Percentiles rank a stretch among this genome's conserved stretches.
Conservation (phyloP, 1,284 basidiomycete genomes). For the Leccinum griseonigrum region DNA sequence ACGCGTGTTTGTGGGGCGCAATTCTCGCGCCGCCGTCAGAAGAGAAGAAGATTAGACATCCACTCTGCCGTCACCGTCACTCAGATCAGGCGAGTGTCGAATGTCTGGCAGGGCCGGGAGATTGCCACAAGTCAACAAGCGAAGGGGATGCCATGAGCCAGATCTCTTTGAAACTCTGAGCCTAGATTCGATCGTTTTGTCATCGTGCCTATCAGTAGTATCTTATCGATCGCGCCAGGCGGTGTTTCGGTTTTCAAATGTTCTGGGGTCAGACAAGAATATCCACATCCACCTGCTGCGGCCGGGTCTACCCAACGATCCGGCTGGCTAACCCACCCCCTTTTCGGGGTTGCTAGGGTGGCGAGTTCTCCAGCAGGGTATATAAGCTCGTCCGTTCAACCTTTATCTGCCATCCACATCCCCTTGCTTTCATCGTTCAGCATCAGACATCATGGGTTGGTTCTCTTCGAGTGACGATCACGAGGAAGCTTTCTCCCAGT, state of each 20-base stretch:
- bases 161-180: background rate
- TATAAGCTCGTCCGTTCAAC: background rate
- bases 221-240: background rate
- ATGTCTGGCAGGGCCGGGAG: background rate
- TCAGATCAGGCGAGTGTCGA: background rate
- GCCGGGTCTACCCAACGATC: background rate
- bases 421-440: background rate
- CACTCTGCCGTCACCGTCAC: background rate
- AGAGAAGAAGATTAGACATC: background rate
- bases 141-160: background rate
- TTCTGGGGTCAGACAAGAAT: background rate
- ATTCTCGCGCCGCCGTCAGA: background rate
- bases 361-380: background rate
- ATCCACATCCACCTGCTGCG: background rate
- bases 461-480: background rate
- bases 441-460: background rate
- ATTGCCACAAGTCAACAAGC: background rate
- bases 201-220: background rate
- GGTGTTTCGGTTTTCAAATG: background rate
- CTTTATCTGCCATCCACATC: background rate
- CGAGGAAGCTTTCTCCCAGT: background rate
- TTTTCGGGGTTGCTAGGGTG: background rate
- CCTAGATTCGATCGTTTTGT: constrained; percentile 3
- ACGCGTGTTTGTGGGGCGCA: background rate
- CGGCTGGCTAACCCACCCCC: background rate